Evolutionary conservation across 305 asterid species (phyloP).

Genomic region (Rubia tinctorum): DNA sequence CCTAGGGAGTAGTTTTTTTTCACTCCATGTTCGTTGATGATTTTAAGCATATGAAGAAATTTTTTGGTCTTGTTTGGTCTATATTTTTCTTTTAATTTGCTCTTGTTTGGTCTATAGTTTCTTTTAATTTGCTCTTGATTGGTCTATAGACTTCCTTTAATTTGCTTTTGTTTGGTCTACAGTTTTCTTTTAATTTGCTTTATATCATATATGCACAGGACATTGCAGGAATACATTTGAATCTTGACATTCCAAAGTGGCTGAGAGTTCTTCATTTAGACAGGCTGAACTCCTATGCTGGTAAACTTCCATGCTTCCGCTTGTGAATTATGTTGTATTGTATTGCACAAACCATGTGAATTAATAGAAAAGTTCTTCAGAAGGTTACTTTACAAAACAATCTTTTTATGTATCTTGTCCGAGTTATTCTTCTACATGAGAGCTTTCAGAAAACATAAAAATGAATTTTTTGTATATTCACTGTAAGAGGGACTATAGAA

Average conservation of each 20-base stretch:
- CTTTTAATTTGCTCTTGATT: background rate
- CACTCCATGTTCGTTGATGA: background rate
- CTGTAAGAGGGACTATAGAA: background rate
- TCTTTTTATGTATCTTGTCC: background rate
- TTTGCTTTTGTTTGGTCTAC: background rate
- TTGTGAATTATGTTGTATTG: background rate
- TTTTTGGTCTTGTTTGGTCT: background rate
- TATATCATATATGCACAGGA: slow-evolving; percentile 44
- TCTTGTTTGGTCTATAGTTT: background rate
- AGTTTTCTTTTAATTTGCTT: background rate
- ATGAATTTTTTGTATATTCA: background rate
- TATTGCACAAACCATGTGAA: background rate
- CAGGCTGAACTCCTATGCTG: slow-evolving; percentile 78
- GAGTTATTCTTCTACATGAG: background rate
- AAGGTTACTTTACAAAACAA: background rate
- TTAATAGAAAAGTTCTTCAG: background rate
- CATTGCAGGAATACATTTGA: slow-evolving; percentile 89
- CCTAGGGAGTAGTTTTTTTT: background rate
- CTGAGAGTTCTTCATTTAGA: slow-evolving; percentile 72
- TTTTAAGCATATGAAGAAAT: background rate
- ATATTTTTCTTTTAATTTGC: no score
- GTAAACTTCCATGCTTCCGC: slow-evolving; percentile 27
- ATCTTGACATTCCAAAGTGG: slow-evolving; percentile 84
- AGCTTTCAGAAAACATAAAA: background rate
- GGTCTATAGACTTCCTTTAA: background rate